Percentiles rank a stretch among this genome's conserved stretches.
These are phyloP conservation scores for Metschnikowia continentalis DNA, from an alignment of 805 yeast species.

Conservation along the genomic window DNA sequence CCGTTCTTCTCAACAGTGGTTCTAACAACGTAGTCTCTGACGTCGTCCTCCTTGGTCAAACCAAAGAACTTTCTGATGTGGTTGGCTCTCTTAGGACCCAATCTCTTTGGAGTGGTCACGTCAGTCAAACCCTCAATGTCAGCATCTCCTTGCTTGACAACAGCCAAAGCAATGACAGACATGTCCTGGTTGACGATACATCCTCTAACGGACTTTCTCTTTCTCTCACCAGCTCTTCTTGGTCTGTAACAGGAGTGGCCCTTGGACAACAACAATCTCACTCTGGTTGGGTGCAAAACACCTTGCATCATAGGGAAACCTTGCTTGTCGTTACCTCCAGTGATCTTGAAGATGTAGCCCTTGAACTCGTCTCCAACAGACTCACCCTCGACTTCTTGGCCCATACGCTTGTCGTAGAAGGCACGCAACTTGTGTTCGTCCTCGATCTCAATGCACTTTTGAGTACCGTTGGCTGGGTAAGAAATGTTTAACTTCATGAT, in stretches of 20 bases:
- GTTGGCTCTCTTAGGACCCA: slow-evolving; percentile 99
- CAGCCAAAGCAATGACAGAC: slow-evolving; percentile 88
- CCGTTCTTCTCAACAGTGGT: slow-evolving; percentile 98
- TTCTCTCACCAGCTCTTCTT: slow-evolving; percentile 99
- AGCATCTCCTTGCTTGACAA: slow-evolving; percentile 95
- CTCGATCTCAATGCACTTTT: slow-evolving; percentile 95
- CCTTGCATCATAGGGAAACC: slow-evolving; percentile 99
- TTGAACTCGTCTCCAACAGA: slow-evolving; percentile 97
- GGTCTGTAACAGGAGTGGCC: slow-evolving; percentile 99
- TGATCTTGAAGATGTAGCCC: slow-evolving; percentile 97
- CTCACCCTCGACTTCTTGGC: slow-evolving; percentile 99
- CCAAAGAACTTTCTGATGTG: slow-evolving; percentile 99
- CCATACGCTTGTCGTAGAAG: slow-evolving; percentile 99
- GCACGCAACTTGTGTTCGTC: slow-evolving; percentile 98
- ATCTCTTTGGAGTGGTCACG: slow-evolving; percentile 93
- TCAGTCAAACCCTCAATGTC: slow-evolving; percentile 97
- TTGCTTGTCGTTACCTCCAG: slow-evolving; percentile 99
- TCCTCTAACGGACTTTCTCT: slow-evolving; percentile 99
- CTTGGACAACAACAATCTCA: slow-evolving; percentile 87
- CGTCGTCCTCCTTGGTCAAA: slow-evolving; percentile 90
- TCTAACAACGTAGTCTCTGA: slow-evolving; percentile 82
- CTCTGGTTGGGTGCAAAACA: slow-evolving; percentile 99
- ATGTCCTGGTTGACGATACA: slow-evolving; percentile 97
- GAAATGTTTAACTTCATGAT: slow-evolving; percentile 89
- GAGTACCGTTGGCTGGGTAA: slow-evolving; percentile 99